Base-by-base conservation (phyloP, 805 yeast species). In the Ogataea populi-albae region DNA sequence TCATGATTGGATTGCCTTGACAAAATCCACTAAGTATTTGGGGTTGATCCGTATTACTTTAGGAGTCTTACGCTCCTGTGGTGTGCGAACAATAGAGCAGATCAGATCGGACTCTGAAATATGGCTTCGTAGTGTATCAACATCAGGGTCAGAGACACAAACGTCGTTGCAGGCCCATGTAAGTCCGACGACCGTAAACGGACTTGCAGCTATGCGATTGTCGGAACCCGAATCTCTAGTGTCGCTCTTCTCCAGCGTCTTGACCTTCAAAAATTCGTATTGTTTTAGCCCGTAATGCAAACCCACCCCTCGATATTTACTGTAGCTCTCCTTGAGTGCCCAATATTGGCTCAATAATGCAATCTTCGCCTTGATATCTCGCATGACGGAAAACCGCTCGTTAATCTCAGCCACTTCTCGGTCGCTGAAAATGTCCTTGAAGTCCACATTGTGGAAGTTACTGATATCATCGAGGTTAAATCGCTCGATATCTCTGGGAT, bases 281-380 rank as follows among this genome's bases (percentile, higher is more conserved):
- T 44, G 30, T 12, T 45, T 34, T 24, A 61, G 45, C 8, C 60
- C 61, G 11, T 40, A 26, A 15, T 54, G 47, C 10, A 77, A 54
- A 0, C 95, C 94, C 12, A 68, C 58, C 0, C 94, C 95, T 2
- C 71, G 47, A 24, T 69, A 73, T 49, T 86, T 86, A 5, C 85
- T 71, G 50, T 76, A 82, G 15, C 86, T 77, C 54, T 86, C 95
- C 52, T 86, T 86, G 35, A 86, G 55, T 0, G 95, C 83, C 95
- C 95, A 86, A 23, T 71, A 66, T 25, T 75, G 76, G 14, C 81
- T 73, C 46, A 81, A 72, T 7, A 39, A 22, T 10, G 33, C 25
- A 11, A 63, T 44, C 6, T 50, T 43, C n/a, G 30, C 35, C 1
- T 34, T 38, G 6, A 39, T 24, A 9, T 6, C 10, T 3, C 36